These are phyloP conservation scores for Cucurbita pepo DNA, from an alignment of 306 rosid species.

Conservation along the genomic window DNA sequence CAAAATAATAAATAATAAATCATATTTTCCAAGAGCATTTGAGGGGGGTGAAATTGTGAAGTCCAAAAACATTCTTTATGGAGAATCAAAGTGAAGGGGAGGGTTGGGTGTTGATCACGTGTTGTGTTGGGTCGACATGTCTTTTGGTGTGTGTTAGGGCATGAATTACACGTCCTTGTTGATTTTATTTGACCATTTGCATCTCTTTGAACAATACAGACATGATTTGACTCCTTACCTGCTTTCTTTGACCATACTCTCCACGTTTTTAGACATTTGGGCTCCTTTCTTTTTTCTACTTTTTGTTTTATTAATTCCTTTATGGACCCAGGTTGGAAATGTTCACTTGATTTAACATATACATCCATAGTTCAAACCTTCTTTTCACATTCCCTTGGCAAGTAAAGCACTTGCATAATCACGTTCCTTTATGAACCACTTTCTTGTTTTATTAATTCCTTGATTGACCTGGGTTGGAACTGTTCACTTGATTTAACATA, in stretches of 20 bases:
- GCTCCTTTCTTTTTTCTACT: neutral
- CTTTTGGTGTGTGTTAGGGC: neutral
- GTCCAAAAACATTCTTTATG: conserved; percentile 7
- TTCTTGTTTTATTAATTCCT: neutral
- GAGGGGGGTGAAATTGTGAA: neutral
- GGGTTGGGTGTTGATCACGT: neutral
- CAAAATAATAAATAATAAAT: neutral
- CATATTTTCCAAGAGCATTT: neutral
- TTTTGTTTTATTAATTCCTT: neutral
- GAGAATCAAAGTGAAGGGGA: neutral
- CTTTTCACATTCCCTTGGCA: neutral
- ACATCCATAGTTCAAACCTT: neutral
- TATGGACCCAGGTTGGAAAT: neutral
- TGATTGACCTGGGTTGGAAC: neutral
- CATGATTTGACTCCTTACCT: conserved; percentile 2
- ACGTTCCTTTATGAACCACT: too few relatives aligned
- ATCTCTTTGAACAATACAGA: neutral
- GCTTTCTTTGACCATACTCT: conserved; percentile 5
- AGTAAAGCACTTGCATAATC: too few relatives aligned
- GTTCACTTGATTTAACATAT: neutral
- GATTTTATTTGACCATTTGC: neutral
- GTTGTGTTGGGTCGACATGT: neutral
- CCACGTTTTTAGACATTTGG: conserved; percentile 1
- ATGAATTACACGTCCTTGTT: conserved; percentile 4
- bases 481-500: neutral